Conservation (phyloP, 495 filamentous ascomycete genomes). For the Zalerion maritima region DNA sequence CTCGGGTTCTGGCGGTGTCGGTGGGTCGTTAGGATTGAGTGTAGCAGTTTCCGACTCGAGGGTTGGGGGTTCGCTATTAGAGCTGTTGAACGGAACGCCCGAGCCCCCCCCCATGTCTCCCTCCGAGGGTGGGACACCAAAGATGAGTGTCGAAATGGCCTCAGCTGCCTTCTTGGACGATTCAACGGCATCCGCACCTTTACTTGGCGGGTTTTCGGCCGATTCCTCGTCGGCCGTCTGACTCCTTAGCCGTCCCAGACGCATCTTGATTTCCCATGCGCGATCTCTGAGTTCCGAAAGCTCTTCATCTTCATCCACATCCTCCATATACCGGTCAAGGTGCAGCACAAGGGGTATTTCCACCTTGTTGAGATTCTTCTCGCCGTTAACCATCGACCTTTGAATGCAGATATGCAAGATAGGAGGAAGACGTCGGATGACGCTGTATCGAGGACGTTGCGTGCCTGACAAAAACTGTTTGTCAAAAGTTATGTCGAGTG, state of each 20-base stretch:
- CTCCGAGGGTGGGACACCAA: no score
- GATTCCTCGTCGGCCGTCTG: slow-evolving; percentile 20
- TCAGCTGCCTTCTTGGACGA: no score
- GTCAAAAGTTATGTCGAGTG: slow-evolving; percentile 73
- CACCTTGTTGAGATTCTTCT: slow-evolving; percentile 69
- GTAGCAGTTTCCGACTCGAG: slow-evolving; percentile 6
- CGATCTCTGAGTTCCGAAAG: slow-evolving; percentile 48
- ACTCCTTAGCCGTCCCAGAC: slow-evolving; percentile 40
- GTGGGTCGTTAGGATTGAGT: no score
- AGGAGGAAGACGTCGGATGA: slow-evolving; percentile 64
- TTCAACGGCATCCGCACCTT: slow-evolving; percentile 1
- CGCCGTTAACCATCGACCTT: slow-evolving; percentile 54
- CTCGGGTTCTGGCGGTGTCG: no score
- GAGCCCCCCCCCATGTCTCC: no score
- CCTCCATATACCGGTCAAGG: slow-evolving; percentile 83
- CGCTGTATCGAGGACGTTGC: slow-evolving; percentile 52
- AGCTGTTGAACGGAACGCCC: no score
- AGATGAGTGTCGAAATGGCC: no score
- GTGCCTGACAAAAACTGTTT: slow-evolving; percentile 53
- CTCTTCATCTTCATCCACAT: slow-evolving; percentile 38
- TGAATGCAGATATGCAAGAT: slow-evolving; percentile 82
- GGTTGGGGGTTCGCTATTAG: slow-evolving; percentile 7
- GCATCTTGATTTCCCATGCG: slow-evolving; percentile 60
- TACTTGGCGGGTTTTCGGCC: neutral
- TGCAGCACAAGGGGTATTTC: slow-evolving; percentile 63